Base-by-base conservation (phyloP, 2,329 filamentous ascomycete species). In the Alternaria atra region DNA sequence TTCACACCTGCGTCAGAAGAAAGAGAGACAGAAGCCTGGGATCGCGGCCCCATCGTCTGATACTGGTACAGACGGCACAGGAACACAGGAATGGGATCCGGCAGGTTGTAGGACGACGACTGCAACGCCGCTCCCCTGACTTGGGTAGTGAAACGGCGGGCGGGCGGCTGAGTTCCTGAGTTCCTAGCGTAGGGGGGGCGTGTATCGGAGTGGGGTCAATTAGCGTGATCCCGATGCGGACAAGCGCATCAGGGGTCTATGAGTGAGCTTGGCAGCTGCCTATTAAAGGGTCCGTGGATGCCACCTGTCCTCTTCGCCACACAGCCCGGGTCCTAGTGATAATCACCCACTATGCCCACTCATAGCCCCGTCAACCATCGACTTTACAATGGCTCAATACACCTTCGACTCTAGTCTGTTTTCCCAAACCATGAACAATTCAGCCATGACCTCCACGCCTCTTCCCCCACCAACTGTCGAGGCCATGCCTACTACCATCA, bases 281-380 rank as follows among this genome's bases (percentile, higher is more conserved):
- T 75, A 66, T 71, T 76, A 77, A 77, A 78, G 76, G 69, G 69
- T 71, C 70, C 66, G 66, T 54, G 73, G 63, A 70, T 72, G 74
- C 75, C 74, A 77, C 74, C 54, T 72, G 64, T 58, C 65, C 57
- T 58, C 53, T 65, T 65, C 58, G 37, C 60, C 56, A 68, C 72
- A 73, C 72, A 74, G 69, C 67, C 61, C 66, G 63, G 54, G 63
- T 65, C 66, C 60, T 68, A 68, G 55, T 69, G 54, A 60, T 64
- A 67, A 62, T 60, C 64, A 66, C 64, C 61, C 68, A 68, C 70
- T 71, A 77, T 77, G 73, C 73, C 63, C 67, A 65, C 61, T 62
- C 65, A 66, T 61, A 50, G 13, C 68, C 70, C 70, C 70, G 75
- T 70, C 69, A 70, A 65, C 69, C 70, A 68, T 51, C 58, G 54